These are phyloP conservation scores for Kuraishia piskuri DNA, from an alignment of 805 yeast species.

Conservation along the genomic window DNA sequence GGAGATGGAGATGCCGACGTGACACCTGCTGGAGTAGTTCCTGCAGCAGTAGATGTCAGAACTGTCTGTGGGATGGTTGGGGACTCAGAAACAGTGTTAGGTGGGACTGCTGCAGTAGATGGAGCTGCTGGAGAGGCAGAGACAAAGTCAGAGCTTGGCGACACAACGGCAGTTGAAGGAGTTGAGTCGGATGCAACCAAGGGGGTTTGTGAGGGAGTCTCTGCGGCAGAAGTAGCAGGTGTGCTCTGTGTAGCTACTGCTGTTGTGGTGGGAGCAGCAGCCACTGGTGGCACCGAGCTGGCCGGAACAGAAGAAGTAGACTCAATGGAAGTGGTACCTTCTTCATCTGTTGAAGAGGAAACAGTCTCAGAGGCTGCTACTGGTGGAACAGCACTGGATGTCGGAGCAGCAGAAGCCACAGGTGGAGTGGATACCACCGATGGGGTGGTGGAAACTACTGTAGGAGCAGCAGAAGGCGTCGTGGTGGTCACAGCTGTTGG, in stretches of 20 bases:
- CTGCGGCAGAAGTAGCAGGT: neutral
- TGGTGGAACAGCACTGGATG: neutral
- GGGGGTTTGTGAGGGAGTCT: neutral
- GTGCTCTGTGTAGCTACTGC: neutral
- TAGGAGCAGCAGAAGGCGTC: neutral
- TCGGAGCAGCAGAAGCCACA: neutral
- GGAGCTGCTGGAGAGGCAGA: neutral
- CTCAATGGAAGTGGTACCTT: neutral
- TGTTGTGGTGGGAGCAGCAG: neutral
- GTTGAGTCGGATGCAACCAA: neutral
- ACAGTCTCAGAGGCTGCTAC: neutral
- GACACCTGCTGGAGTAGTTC: neutral
- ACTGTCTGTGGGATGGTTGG: neutral
- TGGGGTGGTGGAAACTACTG: neutral
- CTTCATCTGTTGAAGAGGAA: neutral
- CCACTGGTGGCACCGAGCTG: neutral
- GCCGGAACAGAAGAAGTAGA: neutral
- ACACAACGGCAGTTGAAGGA: neutral
- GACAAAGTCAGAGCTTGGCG: neutral
- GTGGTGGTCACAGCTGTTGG: neutral
- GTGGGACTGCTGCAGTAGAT: neutral
- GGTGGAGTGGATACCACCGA: neutral
- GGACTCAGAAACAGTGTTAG: no score
- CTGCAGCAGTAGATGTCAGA: neutral
- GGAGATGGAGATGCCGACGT: slow-evolving; percentile 1